Evolutionary conservation across 257 asterid species (phyloP), one percentile per base, ranked within the genome.

Genomic region (Anisodus acutangulus): DNA sequence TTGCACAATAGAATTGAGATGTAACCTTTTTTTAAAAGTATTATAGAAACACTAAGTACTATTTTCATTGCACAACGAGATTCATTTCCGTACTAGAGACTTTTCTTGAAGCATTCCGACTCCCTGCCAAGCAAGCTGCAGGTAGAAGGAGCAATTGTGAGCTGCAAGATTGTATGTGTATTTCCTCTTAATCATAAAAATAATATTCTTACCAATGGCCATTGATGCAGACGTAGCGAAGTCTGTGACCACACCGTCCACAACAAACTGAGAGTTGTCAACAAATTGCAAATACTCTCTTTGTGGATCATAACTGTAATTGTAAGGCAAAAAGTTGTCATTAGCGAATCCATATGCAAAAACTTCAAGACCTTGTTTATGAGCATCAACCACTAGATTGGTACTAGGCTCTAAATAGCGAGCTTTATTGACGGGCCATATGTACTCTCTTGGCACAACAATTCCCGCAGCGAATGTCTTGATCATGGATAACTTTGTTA

Each of bases 201-300:
- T 16, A 15, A n/a, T 0, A 55, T 47, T 3, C 92, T 84, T 80
- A 95, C 99, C 97, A 58, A 97, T 89, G 39, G 97, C 91, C 86
- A 88, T 94, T 54, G 99, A 92, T 81, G 97, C 96, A 70, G 99
- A 93, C 43, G 95, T 88, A 83, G 98, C 94, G 81, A 93, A 97
- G 59, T 93, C 97, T 1, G 98, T 90, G 85, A 95, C 68, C 72
- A 95, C 86, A 26, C 99, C 98, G 58, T 97, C 99, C 53, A 97
- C 97, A 7, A 97, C 85, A 85, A 95, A 95, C 39, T 85, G 93
- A 72, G 97, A 60, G 85, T 94, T 92, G 62, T 89, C 92, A 1
- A 91, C 45, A 55, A 90, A 93, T 86, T 92, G 95, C 55, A 91
- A 80, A 89, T 95, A 95, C 90, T 97, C 99, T 51, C 85, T 87